A percentile compares a stretch with the other conserved stretches of the same genome.
These are phyloP conservation scores for Rhododendron williamsianum DNA, from an alignment of 148 eudicot genomes.

Conservation along the genomic window DNA sequence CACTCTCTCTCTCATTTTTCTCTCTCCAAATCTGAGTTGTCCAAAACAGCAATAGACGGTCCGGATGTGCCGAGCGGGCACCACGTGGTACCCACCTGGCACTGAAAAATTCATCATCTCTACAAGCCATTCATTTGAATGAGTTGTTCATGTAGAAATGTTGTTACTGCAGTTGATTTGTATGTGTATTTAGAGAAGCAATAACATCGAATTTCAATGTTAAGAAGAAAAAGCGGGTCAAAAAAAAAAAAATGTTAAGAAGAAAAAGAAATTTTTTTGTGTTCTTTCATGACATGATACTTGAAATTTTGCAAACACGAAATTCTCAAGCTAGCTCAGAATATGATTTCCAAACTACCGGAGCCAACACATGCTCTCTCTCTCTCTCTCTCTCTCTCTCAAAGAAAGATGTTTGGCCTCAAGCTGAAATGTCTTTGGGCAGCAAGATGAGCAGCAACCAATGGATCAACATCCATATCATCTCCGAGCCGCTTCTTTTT, in stretches of 20 bases:
- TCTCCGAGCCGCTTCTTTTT: neutral
- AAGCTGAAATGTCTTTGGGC: conserved; percentile 32
- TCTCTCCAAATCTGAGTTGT: no score
- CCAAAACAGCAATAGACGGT: no score
- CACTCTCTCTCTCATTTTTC: no score
- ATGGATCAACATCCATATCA: conserved; percentile 1
- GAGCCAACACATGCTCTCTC: neutral
- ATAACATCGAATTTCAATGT: neutral
- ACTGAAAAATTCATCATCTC: no score
- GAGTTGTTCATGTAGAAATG: neutral
- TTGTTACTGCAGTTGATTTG: neutral
- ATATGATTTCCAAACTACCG: neutral
- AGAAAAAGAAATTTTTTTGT: neutral
- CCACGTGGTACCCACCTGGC: no score
- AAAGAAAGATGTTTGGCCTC: conserved; percentile 26
- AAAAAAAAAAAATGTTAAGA: neutral
- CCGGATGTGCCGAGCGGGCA: no score
- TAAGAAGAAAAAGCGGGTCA: neutral
- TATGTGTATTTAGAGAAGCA: neutral
- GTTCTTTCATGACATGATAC: neutral
- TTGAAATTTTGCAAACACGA: no score
- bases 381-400: neutral
- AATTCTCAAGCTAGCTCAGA: neutral
- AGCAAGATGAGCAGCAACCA: conserved; percentile 28
- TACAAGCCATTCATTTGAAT: neutral